A percentile compares a stretch with the other conserved stretches of the same genome.
Conservation (phyloP, 75 land plant genomes). For the Sequoiadendron giganteum region DNA sequence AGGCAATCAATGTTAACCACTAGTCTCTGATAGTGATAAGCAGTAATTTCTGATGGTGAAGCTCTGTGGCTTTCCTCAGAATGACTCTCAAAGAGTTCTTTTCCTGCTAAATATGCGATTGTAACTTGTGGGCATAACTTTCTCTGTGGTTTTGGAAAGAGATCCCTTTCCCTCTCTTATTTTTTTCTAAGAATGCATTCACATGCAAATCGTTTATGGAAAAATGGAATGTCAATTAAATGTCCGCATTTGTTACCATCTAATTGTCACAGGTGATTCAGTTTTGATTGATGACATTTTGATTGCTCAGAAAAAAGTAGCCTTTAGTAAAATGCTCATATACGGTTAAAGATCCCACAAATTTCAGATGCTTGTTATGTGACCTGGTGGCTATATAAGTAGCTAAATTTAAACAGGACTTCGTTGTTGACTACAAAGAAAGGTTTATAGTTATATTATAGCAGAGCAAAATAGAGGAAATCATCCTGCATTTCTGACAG, state of each 20-base stretch:
- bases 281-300: neutral
- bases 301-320: neutral
- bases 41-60: neutral
- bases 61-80: no score
- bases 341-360: neutral
- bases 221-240: neutral
- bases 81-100: neutral
- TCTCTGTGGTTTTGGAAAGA: neutral
- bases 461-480: neutral
- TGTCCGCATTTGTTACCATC: neutral
- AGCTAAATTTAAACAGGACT: neutral
- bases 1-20: neutral
- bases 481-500: neutral
- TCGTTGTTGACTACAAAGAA: neutral
- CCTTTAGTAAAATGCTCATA: neutral
- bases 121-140: neutral
- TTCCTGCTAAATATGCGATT: neutral
- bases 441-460: neutral
- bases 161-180: neutral
- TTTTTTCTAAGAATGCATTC: neutral
- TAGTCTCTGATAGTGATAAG: neutral
- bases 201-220: neutral
- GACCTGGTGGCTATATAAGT: neutral
- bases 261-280: neutral
- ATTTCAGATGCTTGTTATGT: neutral